Evolutionary conservation across 495 filamentous ascomycete species (phyloP).

Genomic region (Lineolata rhizophorae): DNA sequence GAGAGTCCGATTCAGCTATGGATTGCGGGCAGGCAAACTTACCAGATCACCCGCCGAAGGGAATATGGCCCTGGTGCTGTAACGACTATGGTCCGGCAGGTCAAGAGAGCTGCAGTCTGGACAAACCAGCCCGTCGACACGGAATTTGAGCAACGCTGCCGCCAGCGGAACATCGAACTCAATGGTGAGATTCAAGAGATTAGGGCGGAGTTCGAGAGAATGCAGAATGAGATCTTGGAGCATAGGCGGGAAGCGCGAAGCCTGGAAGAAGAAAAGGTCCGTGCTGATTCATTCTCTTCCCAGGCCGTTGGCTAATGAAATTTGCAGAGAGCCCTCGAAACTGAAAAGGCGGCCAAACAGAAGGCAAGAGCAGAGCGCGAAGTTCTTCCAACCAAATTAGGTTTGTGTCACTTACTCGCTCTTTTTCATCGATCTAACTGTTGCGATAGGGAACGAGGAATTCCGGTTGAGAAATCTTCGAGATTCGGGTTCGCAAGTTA

Average conservation of each 20-base stretch:
- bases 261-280: conserved; percentile 22
- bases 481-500: too few relatives aligned
- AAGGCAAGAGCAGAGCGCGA: conserved; percentile 35
- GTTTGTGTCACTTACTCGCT: conserved; percentile 19
- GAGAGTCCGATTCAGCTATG: conserved; percentile 31
- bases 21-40: conserved; percentile 36
- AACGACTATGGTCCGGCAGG: conserved; percentile 35
- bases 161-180: conserved; percentile 21
- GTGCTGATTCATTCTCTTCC: conserved; percentile 4
- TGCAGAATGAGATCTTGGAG: conserved; percentile 2
- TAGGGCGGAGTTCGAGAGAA: conserved; percentile 17
- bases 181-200: conserved; percentile 15
- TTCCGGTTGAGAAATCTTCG: too few relatives aligned
- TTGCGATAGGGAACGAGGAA: too few relatives aligned
- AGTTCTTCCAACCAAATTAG: conserved; percentile 45
- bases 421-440: too few relatives aligned
- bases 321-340: conserved; percentile 22
- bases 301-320: neutral
- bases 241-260: conserved; percentile 13
- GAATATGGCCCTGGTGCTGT: conserved; percentile 53
- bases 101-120: conserved; percentile 41
- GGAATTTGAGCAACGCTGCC: conserved; percentile 29
- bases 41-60: conserved; percentile 35
- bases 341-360: conserved; percentile 35
- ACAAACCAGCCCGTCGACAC: conserved; percentile 54